These are phyloP conservation scores for Salix brachista DNA, from an alignment of 345 rosid genomes.

Conservation along the genomic window DNA sequence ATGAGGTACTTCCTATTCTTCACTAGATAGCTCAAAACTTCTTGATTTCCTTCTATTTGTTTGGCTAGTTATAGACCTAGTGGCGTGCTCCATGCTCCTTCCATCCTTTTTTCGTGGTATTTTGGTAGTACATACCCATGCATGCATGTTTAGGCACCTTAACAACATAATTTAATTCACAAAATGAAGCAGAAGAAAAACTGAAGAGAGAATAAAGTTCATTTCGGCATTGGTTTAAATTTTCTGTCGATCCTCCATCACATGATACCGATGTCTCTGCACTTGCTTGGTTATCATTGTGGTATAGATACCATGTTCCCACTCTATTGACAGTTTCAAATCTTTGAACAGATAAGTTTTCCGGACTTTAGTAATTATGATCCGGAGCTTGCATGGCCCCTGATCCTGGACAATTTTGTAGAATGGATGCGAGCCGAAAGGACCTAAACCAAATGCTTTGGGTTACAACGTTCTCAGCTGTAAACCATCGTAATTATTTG, in stretches of 20 bases:
- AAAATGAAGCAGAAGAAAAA: background rate
- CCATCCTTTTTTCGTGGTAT: background rate
- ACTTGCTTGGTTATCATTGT: background rate
- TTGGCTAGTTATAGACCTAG: background rate
- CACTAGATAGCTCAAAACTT: background rate
- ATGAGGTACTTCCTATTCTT: constrained; percentile 17
- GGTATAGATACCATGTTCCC: background rate
- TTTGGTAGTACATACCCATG: background rate
- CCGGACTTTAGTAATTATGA: constrained; percentile 73
- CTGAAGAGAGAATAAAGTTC: background rate
- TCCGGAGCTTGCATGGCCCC: constrained; percentile 96
- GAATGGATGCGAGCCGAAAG: constrained; percentile 89
- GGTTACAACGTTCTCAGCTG: constrained; percentile 40
- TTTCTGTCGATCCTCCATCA: background rate
- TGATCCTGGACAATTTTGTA: constrained; percentile 95
- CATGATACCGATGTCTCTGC: background rate
- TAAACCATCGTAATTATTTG: constrained; percentile 33
- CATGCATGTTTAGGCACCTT: background rate
- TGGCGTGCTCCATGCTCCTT: background rate
- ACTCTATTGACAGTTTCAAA: constrained; percentile 4
- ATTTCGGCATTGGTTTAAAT: background rate
- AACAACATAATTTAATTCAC: background rate
- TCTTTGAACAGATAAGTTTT: constrained; percentile 72
- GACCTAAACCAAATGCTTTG: constrained; percentile 29
- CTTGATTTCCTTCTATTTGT: background rate